Evolutionary conservation across 257 asterid species (phyloP).

Genomic region (Ehretia macrophylla): DNA sequence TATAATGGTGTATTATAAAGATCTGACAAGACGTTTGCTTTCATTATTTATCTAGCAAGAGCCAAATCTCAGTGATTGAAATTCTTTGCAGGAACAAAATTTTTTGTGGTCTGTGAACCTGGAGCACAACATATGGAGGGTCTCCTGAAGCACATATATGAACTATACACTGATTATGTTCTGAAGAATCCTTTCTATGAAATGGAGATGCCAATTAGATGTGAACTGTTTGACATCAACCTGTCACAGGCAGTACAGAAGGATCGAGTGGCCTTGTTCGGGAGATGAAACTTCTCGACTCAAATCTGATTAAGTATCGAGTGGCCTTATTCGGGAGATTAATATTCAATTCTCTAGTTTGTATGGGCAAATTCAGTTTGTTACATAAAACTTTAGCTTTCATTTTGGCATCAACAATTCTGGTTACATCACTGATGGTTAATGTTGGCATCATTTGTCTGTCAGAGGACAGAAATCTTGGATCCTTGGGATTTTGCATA

Average conservation of each 20-base stretch:
- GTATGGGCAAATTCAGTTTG: not conserved
- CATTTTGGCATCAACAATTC: no score
- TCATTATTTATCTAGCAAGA: not conserved
- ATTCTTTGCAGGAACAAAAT: slow-evolving; percentile 36
- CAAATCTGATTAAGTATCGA: slow-evolving; percentile 20
- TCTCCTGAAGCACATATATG: slow-evolving; percentile 73
- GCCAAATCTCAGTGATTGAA: not conserved
- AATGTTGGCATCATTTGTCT: no score
- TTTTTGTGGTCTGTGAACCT: slow-evolving; percentile 88
- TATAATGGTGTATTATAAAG: not conserved
- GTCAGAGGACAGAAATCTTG: no score
- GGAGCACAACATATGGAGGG: slow-evolving; percentile 70
- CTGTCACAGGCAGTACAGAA: slow-evolving; percentile 69
- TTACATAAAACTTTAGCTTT: no score
- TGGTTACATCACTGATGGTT: no score
- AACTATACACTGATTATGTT: slow-evolving; percentile 82
- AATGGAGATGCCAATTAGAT: slow-evolving; percentile 98
- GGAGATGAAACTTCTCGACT: slow-evolving; percentile 39
- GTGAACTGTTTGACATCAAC: slow-evolving; percentile 69
- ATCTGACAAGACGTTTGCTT: not conserved
- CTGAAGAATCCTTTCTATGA: slow-evolving; percentile 95
- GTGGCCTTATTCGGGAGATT: slow-evolving; percentile 61
- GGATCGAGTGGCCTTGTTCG: slow-evolving; percentile 60
- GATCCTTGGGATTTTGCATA: no score
- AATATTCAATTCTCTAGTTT: slow-evolving; percentile 1